Percentiles rank a stretch among this genome's conserved stretches.
phyloP scores from a whole-genome alignment of 805 yeast species.

The Candida sithepensis region DNA sequence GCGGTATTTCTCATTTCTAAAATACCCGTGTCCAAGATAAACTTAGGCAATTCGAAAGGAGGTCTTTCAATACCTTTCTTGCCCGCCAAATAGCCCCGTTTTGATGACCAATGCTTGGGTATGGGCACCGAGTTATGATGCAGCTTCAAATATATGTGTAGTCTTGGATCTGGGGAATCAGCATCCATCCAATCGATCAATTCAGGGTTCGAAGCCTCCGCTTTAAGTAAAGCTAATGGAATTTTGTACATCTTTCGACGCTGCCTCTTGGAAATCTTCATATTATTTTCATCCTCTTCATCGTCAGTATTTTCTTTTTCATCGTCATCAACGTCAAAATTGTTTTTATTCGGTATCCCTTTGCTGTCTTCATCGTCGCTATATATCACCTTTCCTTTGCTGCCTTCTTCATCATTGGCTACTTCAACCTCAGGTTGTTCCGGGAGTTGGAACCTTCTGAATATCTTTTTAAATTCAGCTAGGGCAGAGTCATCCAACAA shows the following conservation, averaged over 20 bases:
- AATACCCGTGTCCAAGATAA: slow-evolving; percentile 79
- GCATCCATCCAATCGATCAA: slow-evolving; percentile 84
- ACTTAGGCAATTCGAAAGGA: slow-evolving; percentile 75
- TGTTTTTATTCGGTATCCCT: slow-evolving; percentile 8
- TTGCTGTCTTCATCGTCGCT: slow-evolving; percentile 18
- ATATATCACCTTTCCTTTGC: slow-evolving; percentile 19
- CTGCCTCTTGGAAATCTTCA: slow-evolving; percentile 44
- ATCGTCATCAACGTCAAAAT: slow-evolving; percentile 19
- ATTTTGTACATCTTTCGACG: slow-evolving; percentile 50
- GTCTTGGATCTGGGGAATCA: slow-evolving; percentile 74
- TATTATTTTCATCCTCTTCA: slow-evolving; percentile 14
- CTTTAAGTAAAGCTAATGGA: slow-evolving; percentile 65
- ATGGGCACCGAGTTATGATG: slow-evolving; percentile 67
- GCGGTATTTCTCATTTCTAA: slow-evolving; percentile 74
- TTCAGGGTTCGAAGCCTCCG: slow-evolving; percentile 59
- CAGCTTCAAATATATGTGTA: slow-evolving; percentile 62
- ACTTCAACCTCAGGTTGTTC: background rate
- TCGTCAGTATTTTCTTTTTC: slow-evolving; percentile 9
- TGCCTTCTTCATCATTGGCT: background rate
- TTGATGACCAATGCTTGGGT: slow-evolving; percentile 81
- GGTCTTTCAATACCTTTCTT: slow-evolving; percentile 63
- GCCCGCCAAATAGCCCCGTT: slow-evolving; percentile 68
- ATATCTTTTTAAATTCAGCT: slow-evolving; percentile 15
- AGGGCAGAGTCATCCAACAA: slow-evolving; percentile 11
- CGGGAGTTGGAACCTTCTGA: slow-evolving; percentile 18